Percentiles rank a stretch among this genome's conserved stretches.
These are phyloP conservation scores for Aureobasidium sp. DNA, from an alignment of 2,329 filamentous ascomycete species.

Conservation along the genomic window DNA sequence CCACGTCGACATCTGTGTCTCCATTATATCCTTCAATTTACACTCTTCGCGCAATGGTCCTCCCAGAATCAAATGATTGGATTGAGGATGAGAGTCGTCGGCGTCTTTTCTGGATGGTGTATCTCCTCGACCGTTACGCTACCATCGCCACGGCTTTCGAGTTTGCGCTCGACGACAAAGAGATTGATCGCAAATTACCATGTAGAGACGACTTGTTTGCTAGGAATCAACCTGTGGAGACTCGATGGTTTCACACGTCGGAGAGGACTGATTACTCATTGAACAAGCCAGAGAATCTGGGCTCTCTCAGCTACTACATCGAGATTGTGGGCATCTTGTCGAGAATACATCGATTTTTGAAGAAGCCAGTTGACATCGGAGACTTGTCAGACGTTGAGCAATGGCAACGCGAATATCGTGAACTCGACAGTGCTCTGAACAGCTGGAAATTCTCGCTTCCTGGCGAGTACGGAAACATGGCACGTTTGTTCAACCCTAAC, in stretches of 20 bases:
- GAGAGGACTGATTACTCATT: slow-evolving; percentile 42
- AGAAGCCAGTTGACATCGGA: slow-evolving; percentile 82
- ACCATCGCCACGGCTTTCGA: slow-evolving; percentile 89
- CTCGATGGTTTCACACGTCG: slow-evolving; percentile 62
- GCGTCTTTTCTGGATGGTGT: slow-evolving; percentile 90
- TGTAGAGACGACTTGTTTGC: slow-evolving; percentile 83
- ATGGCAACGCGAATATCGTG: slow-evolving; percentile 82
- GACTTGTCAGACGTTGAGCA: slow-evolving; percentile 76
- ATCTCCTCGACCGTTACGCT: slow-evolving; percentile 80
- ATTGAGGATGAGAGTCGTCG: slow-evolving; percentile 83
- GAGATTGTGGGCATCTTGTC: slow-evolving; percentile 83
- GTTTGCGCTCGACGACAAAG: slow-evolving; percentile 80
- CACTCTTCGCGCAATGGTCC: slow-evolving; percentile 74
- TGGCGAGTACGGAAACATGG: slow-evolving; percentile 75
- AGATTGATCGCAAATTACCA: slow-evolving; percentile 79
- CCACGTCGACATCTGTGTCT: slow-evolving; percentile 68
- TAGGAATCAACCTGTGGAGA: slow-evolving; percentile 77
- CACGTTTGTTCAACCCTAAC: slow-evolving; percentile 61
- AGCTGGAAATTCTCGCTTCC: slow-evolving; percentile 81
- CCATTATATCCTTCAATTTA: slow-evolving; percentile 82
- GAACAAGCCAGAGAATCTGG: slow-evolving; percentile 71
- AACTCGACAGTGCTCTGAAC: slow-evolving; percentile 71
- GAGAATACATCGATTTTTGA: slow-evolving; percentile 80
- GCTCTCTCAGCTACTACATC: slow-evolving; percentile 83
- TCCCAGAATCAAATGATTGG: slow-evolving; percentile 76